Base-by-base conservation (phyloP, 306 rosid species). In the Rubus idaeus region DNA sequence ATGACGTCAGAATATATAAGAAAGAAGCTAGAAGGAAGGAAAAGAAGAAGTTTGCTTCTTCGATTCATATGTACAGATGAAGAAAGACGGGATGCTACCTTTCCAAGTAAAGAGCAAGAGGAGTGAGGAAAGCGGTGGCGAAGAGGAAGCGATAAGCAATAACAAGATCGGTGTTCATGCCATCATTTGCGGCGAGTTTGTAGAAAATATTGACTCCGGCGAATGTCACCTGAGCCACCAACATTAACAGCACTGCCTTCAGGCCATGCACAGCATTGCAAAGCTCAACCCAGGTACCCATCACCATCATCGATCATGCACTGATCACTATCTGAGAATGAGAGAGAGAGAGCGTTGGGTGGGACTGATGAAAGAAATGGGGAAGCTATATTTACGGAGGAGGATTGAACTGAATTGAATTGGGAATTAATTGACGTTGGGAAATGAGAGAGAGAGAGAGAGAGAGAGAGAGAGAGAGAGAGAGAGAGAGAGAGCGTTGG, bases 91-190 rank as follows among this genome's bases (percentile, higher is more conserved):
- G 35, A 30, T 52, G 20, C 17, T 52, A 17, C 21, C 57, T 5
- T 4, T 52, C 20, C 5, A 3, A 5, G 57, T 2, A 52, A 3
- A 86, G 67, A 60, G 96, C 90, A 23, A 88, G 61, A 4, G 91
- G 94, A 71, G 77, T 77, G 0, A 86, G 79, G 77, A 94, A 90
- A 72, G 77, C 79, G 0, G 98, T 83, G 26, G 89, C 88, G 16
- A 94, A 91, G 1, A 90, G 0, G 18, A 87, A 85, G n/a, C 96
- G 97, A 42, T 88, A 94, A 5, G 97, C 98, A n/a, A 81, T 72
- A n/a, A 83, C 46, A 0, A 89, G 39, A 56, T 76, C 86, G 30
- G 83, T 14, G 67, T 37, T 86, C 93, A 93, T 91, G 77, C 96
- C 93, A 81, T 90, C 90, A 6, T 83, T 63, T 0, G 80, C 73